Conservation (phyloP, 495 filamentous ascomycete species). For the Trichoderma asperelloides region DNA sequence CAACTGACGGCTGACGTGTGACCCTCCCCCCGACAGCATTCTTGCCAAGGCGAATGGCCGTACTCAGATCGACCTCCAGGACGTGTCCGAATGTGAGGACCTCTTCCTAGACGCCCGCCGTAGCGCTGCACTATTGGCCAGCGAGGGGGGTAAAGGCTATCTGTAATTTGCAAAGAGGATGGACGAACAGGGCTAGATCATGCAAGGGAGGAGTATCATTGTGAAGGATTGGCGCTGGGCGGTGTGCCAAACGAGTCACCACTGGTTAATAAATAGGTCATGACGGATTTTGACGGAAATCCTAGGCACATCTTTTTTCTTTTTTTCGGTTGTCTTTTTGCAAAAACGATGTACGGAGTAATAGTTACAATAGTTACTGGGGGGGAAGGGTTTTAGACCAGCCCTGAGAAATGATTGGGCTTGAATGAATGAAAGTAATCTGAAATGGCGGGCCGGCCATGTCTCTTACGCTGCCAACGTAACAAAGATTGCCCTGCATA, state of each 20-base stretch:
- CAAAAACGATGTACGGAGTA: neutral
- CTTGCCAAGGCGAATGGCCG: slow-evolving; percentile 56
- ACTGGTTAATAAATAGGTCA: neutral
- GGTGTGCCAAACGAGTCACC: neutral
- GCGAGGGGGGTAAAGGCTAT: slow-evolving; percentile 46
- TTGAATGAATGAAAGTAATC: neutral
- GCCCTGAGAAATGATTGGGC: slow-evolving; percentile 2
- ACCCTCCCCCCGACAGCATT: slow-evolving; percentile 29
- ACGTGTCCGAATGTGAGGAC: slow-evolving; percentile 82
- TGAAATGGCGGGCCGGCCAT: slow-evolving; percentile 6
- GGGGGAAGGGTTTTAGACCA: neutral
- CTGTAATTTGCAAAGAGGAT: neutral
- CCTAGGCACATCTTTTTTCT: neutral
- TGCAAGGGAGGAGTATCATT: neutral
- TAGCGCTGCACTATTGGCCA: slow-evolving; percentile 62
- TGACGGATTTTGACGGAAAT: neutral
- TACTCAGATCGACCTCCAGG: slow-evolving; percentile 66
- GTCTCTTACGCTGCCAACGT: neutral
- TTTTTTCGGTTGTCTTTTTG: neutral
- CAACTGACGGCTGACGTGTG: neutral
- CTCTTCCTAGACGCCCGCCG: slow-evolving; percentile 84
- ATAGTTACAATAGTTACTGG: neutral
- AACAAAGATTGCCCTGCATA: slow-evolving; percentile 1
- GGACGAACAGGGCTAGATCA: neutral
- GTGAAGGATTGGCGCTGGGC: neutral